Percentiles rank a stretch among this genome's conserved stretches.
phyloP scores from a whole-genome alignment of 139 green algal species.

The Haematococcus lacustris region DNA sequence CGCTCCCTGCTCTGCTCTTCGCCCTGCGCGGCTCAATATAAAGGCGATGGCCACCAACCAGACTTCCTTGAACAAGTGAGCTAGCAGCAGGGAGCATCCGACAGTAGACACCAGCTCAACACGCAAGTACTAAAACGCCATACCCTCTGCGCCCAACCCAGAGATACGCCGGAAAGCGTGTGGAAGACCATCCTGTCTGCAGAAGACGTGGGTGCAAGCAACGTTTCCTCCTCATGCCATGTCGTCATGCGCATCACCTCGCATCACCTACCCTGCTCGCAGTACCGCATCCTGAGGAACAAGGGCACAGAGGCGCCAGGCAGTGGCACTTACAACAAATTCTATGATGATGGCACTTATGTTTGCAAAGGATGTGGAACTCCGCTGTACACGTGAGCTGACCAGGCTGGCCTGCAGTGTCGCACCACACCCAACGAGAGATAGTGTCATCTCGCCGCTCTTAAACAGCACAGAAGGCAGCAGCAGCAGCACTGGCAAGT shows the following conservation, averaged over 20 bases:
- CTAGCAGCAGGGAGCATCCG: no score
- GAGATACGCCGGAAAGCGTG: conserved; percentile 40
- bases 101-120: no score
- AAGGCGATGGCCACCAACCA: no score
- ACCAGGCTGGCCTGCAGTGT: conserved; percentile 12
- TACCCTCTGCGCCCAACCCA: no score
- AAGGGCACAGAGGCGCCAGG: conserved; percentile 87
- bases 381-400: conserved; percentile 49
- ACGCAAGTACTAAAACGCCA: no score
- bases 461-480: no score
- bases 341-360: conserved; percentile 75
- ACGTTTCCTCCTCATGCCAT: background rate
- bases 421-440: no score
- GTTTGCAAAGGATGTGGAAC: conserved; percentile 72
- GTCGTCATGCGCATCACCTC: background rate
- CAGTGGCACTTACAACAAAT: conserved; percentile 85
- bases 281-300: conserved; percentile 82
- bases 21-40: no score
- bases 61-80: no score
- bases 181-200: conserved; percentile 37
- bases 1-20: no score
- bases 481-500: conserved; percentile 26
- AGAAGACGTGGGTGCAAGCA: conserved; percentile 30
- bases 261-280: conserved; percentile 2
- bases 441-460: no score